These are phyloP conservation scores for Nowakowskiella sp. DNA, from an alignment of 192 early-diverging fungal genomes.

Conservation along the genomic window DNA sequence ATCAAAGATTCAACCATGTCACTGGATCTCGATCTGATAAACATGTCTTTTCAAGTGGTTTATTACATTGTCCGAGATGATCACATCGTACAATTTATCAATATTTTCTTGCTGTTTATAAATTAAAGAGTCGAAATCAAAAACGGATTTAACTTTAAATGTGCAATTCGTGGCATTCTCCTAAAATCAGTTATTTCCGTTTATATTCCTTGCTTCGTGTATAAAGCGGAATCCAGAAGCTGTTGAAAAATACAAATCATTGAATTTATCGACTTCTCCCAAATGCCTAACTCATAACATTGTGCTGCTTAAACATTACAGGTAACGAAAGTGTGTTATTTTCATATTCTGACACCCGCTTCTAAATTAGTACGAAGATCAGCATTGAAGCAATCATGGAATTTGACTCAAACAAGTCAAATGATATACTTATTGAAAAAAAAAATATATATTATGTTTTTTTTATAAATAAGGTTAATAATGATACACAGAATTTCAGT, in stretches of 20 bases:
- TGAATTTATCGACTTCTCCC: constrained; percentile 90
- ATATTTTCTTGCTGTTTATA: constrained; percentile 63
- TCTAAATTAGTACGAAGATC: constrained; percentile 57
- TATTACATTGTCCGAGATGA: too few species aligned
- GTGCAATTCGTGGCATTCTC: constrained; percentile 74
- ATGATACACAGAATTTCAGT: too few species aligned
- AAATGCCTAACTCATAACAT: constrained; percentile 80
- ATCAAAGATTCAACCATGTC: too few species aligned
- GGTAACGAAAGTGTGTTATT: constrained; percentile 90
- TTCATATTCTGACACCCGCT: background rate
- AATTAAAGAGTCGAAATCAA: constrained; percentile 71
- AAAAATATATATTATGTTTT: too few species aligned
- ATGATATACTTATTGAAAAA: too few species aligned
- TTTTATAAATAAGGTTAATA: too few species aligned
- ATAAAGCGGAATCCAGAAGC: constrained; percentile 79
- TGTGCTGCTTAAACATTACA: constrained; percentile 76
- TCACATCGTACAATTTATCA: constrained; percentile 47
- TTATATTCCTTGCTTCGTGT: constrained; percentile 68
- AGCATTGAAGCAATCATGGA: constrained; percentile 70
- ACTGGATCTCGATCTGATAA: too few species aligned
- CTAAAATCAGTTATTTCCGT: constrained; percentile 78
- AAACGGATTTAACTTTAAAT: constrained; percentile 91
- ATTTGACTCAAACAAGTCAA: constrained; percentile 73
- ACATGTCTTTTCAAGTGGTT: too few species aligned
- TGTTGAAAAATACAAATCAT: constrained; percentile 85